Conservation (phyloP, 306 rosid genomes). For the Luffa aegyptiaca region DNA sequence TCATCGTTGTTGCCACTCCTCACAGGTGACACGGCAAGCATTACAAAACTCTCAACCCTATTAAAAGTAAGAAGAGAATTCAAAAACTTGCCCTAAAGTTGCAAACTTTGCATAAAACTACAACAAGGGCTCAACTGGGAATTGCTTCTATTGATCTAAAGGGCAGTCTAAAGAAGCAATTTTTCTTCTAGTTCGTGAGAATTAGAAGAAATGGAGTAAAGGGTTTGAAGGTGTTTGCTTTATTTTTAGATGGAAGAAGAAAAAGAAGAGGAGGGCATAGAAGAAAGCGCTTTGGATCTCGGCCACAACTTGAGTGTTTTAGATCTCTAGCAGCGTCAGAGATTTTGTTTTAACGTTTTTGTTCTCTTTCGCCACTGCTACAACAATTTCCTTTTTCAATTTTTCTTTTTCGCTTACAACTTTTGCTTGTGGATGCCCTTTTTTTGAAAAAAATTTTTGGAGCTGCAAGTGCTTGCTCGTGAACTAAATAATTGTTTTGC, state of each 20-base stretch:
- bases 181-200: neutral
- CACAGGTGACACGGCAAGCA: constrained; percentile 68
- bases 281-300: constrained; percentile 26
- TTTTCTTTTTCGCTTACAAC: neutral
- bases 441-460: constrained; percentile 24
- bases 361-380: constrained; percentile 32
- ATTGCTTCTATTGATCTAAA: neutral
- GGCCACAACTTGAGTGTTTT: constrained; percentile 47
- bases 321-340: constrained; percentile 18
- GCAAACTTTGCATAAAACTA: neutral
- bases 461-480: constrained; percentile 17
- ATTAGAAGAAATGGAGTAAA: neutral
- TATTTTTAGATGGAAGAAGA: constrained; percentile 14
- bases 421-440: constrained; percentile 49
- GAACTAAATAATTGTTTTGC: constrained; percentile 19
- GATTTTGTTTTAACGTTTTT: constrained; percentile 45
- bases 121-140: neutral
- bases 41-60: constrained; percentile 15
- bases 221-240: constrained; percentile 5
- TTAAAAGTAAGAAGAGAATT: neutral
- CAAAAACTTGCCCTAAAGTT: neutral
- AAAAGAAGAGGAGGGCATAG: neutral
- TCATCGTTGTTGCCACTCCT: constrained; percentile 42
- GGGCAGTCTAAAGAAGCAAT: neutral
- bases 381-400: constrained; percentile 10